These are phyloP conservation scores for Hypoxylon fuscum DNA, from an alignment of 495 filamentous ascomycete species.

Conservation along the genomic window DNA sequence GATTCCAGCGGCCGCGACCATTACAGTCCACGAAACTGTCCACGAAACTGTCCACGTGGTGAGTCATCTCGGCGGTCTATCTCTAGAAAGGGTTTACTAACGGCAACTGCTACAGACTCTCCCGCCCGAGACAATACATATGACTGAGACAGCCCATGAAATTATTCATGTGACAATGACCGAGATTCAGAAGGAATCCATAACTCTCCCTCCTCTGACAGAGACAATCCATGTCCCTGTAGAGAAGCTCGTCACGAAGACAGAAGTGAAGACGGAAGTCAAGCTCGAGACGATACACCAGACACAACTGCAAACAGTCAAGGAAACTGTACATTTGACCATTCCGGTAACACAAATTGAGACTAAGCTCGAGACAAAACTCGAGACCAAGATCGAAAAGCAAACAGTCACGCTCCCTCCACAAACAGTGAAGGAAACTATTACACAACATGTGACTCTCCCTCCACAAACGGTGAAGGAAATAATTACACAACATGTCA, in stretches of 20 bases:
- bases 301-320: conserved; percentile 8
- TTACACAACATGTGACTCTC: too few species aligned
- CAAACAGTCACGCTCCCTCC: too few species aligned
- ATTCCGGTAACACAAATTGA: conserved; percentile 11
- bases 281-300: not conserved
- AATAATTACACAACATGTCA: too few species aligned
- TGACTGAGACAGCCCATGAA: too few species aligned
- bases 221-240: too few species aligned
- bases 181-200: conserved; percentile 4
- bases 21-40: conserved; percentile 17
- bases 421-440: too few species aligned
- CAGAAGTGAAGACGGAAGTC: too few species aligned
- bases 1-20: not conserved
- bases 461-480: too few species aligned
- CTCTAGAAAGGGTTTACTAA: conserved; percentile 10
- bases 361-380: conserved; percentile 16
- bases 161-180: conserved; percentile 12
- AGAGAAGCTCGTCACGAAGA: too few species aligned
- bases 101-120: not conserved
- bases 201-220: conserved; percentile 1
- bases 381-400: conserved; percentile 6
- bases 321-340: conserved; percentile 19
- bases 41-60: conserved; percentile 30
- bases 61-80: not conserved
- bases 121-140: conserved; percentile 20